phyloP scores from a whole-genome alignment of 2,329 filamentous ascomycete species.

The Aspergillus jensenii region DNA sequence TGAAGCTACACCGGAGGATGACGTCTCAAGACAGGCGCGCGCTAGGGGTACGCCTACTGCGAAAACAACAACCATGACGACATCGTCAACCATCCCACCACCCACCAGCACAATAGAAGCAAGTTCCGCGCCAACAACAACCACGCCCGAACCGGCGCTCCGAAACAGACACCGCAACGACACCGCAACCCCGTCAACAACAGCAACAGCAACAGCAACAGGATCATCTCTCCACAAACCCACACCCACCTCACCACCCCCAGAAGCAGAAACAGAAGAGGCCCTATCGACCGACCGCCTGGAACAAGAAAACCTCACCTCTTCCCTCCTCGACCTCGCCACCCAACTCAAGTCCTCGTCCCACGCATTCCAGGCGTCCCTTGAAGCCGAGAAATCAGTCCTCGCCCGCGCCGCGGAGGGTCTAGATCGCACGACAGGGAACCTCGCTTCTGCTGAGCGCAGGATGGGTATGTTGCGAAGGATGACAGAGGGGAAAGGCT shows the following conservation, averaged over 20 bases:
- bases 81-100: not conserved
- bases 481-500: conserved; percentile 86
- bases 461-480: conserved; percentile 73
- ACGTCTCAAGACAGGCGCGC: not conserved
- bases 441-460: conserved; percentile 73
- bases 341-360: conserved; percentile 73
- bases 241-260: conserved; percentile 3
- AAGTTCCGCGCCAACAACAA: conserved; percentile 7
- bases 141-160: conserved; percentile 15
- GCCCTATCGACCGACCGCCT: conserved; percentile 68
- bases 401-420: conserved; percentile 70
- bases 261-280: conserved; percentile 57
- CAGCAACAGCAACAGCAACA: conserved; percentile 9
- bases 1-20: conserved; percentile 7
- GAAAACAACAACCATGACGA: not conserved
- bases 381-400: conserved; percentile 74
- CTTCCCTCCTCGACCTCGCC: conserved; percentile 79
- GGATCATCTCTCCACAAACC: conserved; percentile 11
- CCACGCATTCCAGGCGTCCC: conserved; percentile 66
- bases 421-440: conserved; percentile 72
- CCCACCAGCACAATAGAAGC: not conserved
- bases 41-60: not conserved
- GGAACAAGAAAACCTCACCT: conserved; percentile 81
- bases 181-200: conserved; percentile 12
- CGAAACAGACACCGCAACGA: conserved; percentile 24